phyloP scores from a whole-genome alignment of 345 rosid genomes.

The Ricinus communis region DNA sequence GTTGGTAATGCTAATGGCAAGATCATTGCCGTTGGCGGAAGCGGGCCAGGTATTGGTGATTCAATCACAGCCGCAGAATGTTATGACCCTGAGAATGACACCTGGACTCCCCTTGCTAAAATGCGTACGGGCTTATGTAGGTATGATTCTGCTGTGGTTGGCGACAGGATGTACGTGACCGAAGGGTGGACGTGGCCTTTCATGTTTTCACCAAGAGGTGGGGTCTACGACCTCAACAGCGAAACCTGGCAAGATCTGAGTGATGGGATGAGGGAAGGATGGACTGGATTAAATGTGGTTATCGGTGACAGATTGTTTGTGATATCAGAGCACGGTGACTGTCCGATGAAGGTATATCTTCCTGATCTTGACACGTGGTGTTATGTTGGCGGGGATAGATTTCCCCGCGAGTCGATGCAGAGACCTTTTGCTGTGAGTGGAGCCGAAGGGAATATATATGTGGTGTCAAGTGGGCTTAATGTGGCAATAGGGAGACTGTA shows the following conservation, averaged over 20 bases:
- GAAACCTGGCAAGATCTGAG: slow-evolving; percentile 68
- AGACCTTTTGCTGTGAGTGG: slow-evolving; percentile 58
- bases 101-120: slow-evolving; percentile 44
- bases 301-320: slow-evolving; percentile 44
- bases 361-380: slow-evolving; percentile 54
- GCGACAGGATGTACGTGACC: slow-evolving; percentile 49
- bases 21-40: slow-evolving; percentile 67
- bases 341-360: slow-evolving; percentile 57
- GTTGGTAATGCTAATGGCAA: slow-evolving; percentile 43
- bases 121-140: slow-evolving; percentile 41
- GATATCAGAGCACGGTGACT: slow-evolving; percentile 66
- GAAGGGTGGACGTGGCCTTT: slow-evolving; percentile 95
- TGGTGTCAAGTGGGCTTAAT: slow-evolving; percentile 50
- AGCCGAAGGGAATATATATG: slow-evolving; percentile 47
- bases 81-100: slow-evolving; percentile 45
- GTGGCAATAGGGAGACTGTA: slow-evolving; percentile 53
- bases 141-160: slow-evolving; percentile 71
- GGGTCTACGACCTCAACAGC: slow-evolving; percentile 40
- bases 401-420: slow-evolving; percentile 44
- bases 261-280: slow-evolving; percentile 66
- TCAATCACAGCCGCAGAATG: slow-evolving; percentile 49
- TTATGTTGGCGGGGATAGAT: slow-evolving; percentile 50
- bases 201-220: slow-evolving; percentile 54
- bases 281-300: slow-evolving; percentile 66
- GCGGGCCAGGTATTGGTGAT: slow-evolving; percentile 30